Evolutionary conservation across 345 rosid species (phyloP), one percentile per base, ranked within the genome.

Genomic region (Lumnitzera littorea): DNA sequence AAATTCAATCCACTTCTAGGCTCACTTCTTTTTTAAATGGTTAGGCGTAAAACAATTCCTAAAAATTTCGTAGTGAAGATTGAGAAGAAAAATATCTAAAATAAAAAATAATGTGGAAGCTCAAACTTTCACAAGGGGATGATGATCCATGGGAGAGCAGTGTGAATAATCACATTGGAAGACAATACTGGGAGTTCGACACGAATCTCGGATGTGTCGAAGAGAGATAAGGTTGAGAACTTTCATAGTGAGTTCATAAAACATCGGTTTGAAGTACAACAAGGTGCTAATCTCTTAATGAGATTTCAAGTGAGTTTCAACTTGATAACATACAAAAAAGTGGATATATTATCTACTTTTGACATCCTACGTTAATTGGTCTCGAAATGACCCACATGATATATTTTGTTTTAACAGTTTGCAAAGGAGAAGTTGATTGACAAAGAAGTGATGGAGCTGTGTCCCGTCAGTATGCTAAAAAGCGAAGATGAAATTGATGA

Each of bases 161-260:
- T 15, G 55, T 48, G 25, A 82, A 84, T 61, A 53, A 58, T 48
- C 73, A 76, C 43, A 31, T 74, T 4, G 91, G 91, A 2, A 72
- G 86, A 59, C 88, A 82, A 54, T 63, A 54, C 16, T 80, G 91
- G 91, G 84, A 76, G 58, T 82, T 80, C 17, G 80, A 78, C 50
- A 74, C 74, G 1, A 36, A 65, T 24, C 69, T 67, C 2, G 88
- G 81, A 36, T 65, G 64, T 0, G 60, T 48, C 1, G 62, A 60
- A 80, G 15, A 66, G 60, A 13, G 73, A 65, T 58, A 60, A 23
- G 24, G 69, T 85, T 1, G 74, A 82, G 24, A 27, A 61, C 9
- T 46, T 62, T 51, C 75, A 68, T 6, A n/a, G 25, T 9, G 13
- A 66, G 16, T 85, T 85, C 66, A 49, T 65, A 1, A 15, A n/a